These are phyloP conservation scores for Trichoderma gamsii DNA, from an alignment of 495 filamentous ascomycete genomes.

Conservation along the genomic window DNA sequence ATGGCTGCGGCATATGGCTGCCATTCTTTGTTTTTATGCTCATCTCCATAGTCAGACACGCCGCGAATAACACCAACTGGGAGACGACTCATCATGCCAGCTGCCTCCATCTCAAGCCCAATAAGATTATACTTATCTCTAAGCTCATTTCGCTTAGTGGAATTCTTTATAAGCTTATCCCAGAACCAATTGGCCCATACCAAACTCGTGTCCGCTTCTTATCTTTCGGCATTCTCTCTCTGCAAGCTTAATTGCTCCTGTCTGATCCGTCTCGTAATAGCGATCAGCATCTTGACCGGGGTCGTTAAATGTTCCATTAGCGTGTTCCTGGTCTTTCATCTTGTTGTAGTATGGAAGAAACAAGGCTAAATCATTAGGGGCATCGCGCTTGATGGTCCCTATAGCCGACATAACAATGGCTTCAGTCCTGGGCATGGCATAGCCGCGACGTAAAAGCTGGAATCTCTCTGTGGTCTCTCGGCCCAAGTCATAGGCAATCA, in stretches of 20 bases:
- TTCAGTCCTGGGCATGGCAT: constrained; percentile 23
- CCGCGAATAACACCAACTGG: constrained; percentile 33
- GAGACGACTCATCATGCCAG: constrained; percentile 27
- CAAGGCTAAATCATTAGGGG: constrained; percentile 14
- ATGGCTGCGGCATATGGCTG: constrained; percentile 33
- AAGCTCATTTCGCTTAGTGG: constrained; percentile 22
- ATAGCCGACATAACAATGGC: constrained; percentile 24
- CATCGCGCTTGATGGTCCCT: constrained; percentile 20
- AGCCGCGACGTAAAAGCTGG: constrained; percentile 22
- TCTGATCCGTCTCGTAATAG: constrained; percentile 18
- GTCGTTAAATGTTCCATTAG: constrained; percentile 21
- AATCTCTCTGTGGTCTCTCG: constrained; percentile 22
- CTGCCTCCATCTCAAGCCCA: too few relatives aligned
- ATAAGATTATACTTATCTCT: constrained; percentile 25
- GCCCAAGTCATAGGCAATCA: constrained; percentile 29
- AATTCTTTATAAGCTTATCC: constrained; percentile 28
- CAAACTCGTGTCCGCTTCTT: constrained; percentile 23
- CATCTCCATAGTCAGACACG: constrained; percentile 37
- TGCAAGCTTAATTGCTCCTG: constrained; percentile 15
- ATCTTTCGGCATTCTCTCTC: constrained; percentile 19
- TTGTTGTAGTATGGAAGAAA: constrained; percentile 24
- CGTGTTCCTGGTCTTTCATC: constrained; percentile 21
- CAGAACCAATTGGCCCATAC: constrained; percentile 30
- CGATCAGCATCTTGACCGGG: constrained; percentile 26
- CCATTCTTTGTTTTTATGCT: constrained; percentile 35